These are phyloP conservation scores for Dendrocalamus latiflorus DNA, from an alignment of 202 grass and related monocot species.

Conservation along the genomic window DNA sequence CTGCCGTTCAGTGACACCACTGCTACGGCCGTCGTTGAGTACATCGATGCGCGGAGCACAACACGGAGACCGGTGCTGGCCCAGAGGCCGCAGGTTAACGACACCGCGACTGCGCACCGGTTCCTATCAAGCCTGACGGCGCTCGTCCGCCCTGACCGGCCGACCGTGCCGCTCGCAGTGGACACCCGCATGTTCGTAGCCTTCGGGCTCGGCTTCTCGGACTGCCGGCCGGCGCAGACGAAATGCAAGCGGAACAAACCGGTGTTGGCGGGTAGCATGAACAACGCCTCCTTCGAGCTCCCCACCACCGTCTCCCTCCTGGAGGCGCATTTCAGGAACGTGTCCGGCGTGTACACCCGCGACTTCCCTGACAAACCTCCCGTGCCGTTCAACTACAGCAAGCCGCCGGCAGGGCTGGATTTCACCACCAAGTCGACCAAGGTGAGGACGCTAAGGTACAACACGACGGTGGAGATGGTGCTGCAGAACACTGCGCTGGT, in stretches of 20 bases:
- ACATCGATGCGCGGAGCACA: neutral
- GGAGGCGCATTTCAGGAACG: constrained; percentile 26
- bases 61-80: neutral
- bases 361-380: constrained; percentile 57
- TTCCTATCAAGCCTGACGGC: constrained; percentile 44
- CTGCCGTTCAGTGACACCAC: neutral
- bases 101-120: constrained; percentile 16
- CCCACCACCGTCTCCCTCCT: constrained; percentile 34
- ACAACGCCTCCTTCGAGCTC: constrained; percentile 61
- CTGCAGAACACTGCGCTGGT: constrained; percentile 67
- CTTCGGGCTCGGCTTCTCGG: constrained; percentile 21
- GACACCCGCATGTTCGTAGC: constrained; percentile 54
- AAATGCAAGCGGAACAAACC: neutral
- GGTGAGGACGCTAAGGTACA: constrained; percentile 39
- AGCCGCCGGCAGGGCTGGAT: neutral
- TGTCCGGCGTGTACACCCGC: constrained; percentile 35
- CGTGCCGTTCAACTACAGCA: constrained; percentile 42
- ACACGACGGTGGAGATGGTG: constrained; percentile 62
- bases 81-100: neutral
- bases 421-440: constrained; percentile 34
- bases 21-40: constrained; percentile 36
- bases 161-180: constrained; percentile 39
- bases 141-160: neutral
- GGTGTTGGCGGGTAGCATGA: constrained; percentile 48
- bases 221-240: constrained; percentile 32